Base-by-base conservation (phyloP, 1,284 basidiomycete species). In the Stygiomarasmius scandens region DNA sequence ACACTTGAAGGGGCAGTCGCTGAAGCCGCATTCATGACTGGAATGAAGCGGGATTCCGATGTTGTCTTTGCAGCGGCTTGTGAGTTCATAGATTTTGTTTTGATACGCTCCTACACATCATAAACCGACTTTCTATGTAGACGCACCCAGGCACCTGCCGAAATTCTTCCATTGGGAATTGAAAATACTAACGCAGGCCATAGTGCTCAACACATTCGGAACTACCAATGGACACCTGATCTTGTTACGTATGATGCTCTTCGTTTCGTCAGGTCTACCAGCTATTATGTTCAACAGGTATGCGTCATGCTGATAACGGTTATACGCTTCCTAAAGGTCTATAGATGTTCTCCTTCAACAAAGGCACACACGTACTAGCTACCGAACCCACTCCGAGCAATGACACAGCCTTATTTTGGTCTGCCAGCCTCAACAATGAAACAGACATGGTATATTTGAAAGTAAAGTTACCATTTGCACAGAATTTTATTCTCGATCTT, bases 181-280 rank as follows among this genome's bases (percentile, higher is more conserved):
- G n/a, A 32, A 60, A 41, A 56, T 19, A 54, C 55, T 41, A 16
- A 41, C 48, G 47, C 54, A 43, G 56, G 29, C 38, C 29, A 36
- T 27, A 69, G 71, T 61, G 67, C 69, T 55, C 66, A 75, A 56
- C 71, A 77, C 54, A 72, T 76, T 59, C 69, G 66, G 54, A 64
- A 64, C 43, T 74, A 68, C 47, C 74, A 77, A 60, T 78, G 76
- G 75, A 77, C 74, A 22, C 76, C 76, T 24, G 75, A 77, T 63
- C 70, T 77, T 44, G 62, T 77, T 54, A 73, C 71, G 27, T 77
- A 72, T 60, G 72, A 76, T 61, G 69, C 73, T 6, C 69, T 66
- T 44, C 62, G 64, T 34, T 49, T 74, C 49, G 71, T 75, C 48
- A 73, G 69, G 57, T 73, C 69, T 8, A 72, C 70, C 1, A 74